Conservation (phyloP, 257 asterid genomes). For the Cynanchum wilfordii region DNA sequence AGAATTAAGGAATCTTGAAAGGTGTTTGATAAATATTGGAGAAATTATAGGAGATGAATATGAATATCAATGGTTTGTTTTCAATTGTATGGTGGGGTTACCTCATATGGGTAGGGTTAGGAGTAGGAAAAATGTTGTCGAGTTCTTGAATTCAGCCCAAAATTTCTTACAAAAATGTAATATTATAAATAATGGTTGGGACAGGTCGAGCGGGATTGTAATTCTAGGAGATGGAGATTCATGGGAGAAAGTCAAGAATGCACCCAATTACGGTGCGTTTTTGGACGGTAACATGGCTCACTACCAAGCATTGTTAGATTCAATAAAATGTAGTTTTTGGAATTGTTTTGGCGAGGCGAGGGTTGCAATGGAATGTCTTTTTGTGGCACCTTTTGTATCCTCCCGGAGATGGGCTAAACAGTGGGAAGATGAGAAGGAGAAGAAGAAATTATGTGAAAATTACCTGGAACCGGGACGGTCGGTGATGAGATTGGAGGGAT, state of each 20-base stretch:
- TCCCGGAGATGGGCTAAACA: constrained; percentile 18
- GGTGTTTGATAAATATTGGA: neutral
- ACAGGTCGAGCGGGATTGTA: constrained; percentile 32
- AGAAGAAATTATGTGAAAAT: constrained; percentile 11
- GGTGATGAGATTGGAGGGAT: constrained; percentile 20
- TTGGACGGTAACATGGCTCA: constrained; percentile 28
- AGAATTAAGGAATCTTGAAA: constrained; percentile 26
- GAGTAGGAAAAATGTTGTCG: constrained; percentile 26
- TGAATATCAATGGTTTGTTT: constrained; percentile 23
- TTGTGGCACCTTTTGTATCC: constrained; percentile 38
- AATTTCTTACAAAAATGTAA: constrained; percentile 17
- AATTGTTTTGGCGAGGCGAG: constrained; percentile 38
- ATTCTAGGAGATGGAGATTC: constrained; percentile 32
- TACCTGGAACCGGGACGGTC: constrained; percentile 1
- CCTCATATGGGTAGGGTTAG: constrained; percentile 45
- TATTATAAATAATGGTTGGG: neutral
- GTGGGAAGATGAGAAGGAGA: constrained; percentile 48
- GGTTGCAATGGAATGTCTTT: constrained; percentile 37
- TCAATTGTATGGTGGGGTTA: constrained; percentile 39
- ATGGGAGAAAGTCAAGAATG: constrained; percentile 17
- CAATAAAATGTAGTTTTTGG: constrained; percentile 33
- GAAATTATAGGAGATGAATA: no score
- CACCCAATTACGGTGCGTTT: constrained; percentile 26
- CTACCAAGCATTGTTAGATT: constrained; percentile 38
- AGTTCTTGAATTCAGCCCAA: constrained; percentile 28